Conservation (phyloP, 2,329 filamentous ascomycete genomes). For the Meredithiella fracta region DNA sequence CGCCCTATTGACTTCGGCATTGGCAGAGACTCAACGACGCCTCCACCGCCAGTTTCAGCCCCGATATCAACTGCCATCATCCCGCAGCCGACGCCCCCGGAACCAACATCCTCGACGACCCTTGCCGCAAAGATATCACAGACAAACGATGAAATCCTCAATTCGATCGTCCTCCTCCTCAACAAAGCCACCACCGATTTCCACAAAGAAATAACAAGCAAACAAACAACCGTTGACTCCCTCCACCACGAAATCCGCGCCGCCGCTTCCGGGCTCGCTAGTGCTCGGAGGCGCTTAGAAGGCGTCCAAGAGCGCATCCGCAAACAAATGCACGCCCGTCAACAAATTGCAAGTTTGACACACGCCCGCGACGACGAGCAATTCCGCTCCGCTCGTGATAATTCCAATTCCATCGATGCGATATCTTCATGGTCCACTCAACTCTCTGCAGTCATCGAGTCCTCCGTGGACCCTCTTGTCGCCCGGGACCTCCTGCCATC, state of each 20-base stretch:
- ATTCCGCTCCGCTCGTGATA: constrained; percentile 26
- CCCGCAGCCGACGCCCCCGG: constrained; percentile 20
- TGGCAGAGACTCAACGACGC: constrained; percentile 40
- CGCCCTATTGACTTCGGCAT: constrained; percentile 91
- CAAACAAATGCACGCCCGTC: constrained; percentile 47
- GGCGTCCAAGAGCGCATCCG: constrained; percentile 48
- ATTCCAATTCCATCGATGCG: constrained; percentile 26
- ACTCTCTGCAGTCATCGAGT: constrained; percentile 30
- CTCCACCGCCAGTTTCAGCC: constrained; percentile 26
- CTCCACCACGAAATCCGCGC: constrained; percentile 69
- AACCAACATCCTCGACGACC: constrained; percentile 22
- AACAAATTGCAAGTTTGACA: constrained; percentile 64
- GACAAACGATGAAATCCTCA: constrained; percentile 63
- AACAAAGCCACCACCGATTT: constrained; percentile 65
- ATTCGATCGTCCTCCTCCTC: constrained; percentile 68
- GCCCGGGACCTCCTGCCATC: constrained; percentile 37
- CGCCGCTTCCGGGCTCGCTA: constrained; percentile 60
- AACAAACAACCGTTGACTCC: constrained; percentile 68
- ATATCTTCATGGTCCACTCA: constrained; percentile 38
- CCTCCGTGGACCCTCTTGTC: constrained; percentile 25
- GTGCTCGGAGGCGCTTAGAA: constrained; percentile 59
- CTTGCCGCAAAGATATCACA: constrained; percentile 40
- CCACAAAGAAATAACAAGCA: constrained; percentile 61
- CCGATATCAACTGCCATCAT: constrained; percentile 21
- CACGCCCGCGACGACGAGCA: constrained; percentile 58